Evolutionary conservation across 768 basidiomycete genomes (phyloP).

Genomic region (Austroboletus festivus): DNA sequence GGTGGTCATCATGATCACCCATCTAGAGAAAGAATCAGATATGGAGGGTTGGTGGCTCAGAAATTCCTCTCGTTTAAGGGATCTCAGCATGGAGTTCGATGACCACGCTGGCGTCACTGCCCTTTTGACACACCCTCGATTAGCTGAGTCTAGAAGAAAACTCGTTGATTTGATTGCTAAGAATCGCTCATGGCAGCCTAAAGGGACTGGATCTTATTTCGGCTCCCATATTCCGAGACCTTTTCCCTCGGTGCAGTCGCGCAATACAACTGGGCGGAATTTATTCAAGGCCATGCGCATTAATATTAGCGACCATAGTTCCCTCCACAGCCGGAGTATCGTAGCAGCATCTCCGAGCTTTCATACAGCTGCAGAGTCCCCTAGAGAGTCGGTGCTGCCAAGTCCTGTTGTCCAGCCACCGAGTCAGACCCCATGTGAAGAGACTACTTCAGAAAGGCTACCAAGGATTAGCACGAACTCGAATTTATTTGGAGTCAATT

Average conservation of each 20-base stretch:
- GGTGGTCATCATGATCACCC: conserved; percentile 35
- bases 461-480: not conserved
- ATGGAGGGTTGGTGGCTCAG: conserved; percentile 33
- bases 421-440: conserved; percentile 5
- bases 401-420: conserved; percentile 12
- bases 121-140: conserved; percentile 7
- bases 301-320: not conserved
- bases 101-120: conserved; percentile 39
- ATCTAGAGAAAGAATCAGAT: conserved; percentile 27
- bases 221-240: conserved; percentile 4
- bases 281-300: not conserved
- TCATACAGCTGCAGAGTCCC: conserved; percentile 10
- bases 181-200: conserved; percentile 6
- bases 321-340: not conserved
- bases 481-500: not conserved
- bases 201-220: conserved; percentile 8
- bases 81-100: conserved; percentile 31
- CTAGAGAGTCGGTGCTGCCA: conserved; percentile 2
- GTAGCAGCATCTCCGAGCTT: not conserved
- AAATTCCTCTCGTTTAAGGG: conserved; percentile 27
- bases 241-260: not conserved
- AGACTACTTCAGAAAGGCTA: not conserved
- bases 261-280: not conserved
- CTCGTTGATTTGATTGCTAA: conserved; percentile 15
- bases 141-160: conserved; percentile 11